Percentiles rank a stretch among this genome's conserved stretches.
phyloP scores from a whole-genome alignment of 2,329 filamentous ascomycete genomes.

The Hansfordia pulvinata region DNA sequence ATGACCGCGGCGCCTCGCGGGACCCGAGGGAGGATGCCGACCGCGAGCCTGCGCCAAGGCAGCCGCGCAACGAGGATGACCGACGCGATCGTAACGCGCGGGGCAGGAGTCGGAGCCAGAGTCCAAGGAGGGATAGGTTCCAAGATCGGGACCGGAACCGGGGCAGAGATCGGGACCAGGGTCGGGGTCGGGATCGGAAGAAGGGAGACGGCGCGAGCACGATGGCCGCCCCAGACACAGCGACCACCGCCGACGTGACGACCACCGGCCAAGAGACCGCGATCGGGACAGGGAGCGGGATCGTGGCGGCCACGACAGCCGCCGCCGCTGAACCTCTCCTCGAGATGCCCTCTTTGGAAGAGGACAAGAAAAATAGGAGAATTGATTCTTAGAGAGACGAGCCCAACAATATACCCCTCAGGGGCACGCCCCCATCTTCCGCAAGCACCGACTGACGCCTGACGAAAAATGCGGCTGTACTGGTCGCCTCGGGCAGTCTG shows the following conservation, averaged over 20 bases:
- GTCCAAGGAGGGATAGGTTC: slow-evolving; percentile 4
- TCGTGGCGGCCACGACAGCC: no score
- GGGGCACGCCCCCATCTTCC: no score
- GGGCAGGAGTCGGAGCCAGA: slow-evolving; percentile 14
- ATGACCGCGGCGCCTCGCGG: no score
- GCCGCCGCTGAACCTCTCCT: no score
- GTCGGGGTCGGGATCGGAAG: slow-evolving; percentile 9
- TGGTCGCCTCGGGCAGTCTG: no score
- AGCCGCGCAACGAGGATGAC: slow-evolving; percentile 5
- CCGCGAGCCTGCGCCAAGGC: slow-evolving; percentile 6
- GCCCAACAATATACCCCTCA: no score
- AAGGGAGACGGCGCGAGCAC: slow-evolving; percentile 5
- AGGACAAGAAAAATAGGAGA: no score
- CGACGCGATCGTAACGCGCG: slow-evolving; percentile 13
- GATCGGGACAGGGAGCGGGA: slow-evolving; percentile 3
- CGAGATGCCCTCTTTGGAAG: no score
- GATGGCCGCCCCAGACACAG: slow-evolving; percentile 18
- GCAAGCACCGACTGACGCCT: no score
- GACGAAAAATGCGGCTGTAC: no score
- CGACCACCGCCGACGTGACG: slow-evolving; percentile 6
- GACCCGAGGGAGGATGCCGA: slow-evolving; percentile 7
- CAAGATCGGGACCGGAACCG: no score
- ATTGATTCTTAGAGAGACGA: no score
- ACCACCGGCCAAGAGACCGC: slow-evolving; percentile 4
- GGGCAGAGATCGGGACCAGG: slow-evolving; percentile 13